A percentile compares a stretch with the other conserved stretches of the same genome.
These are phyloP conservation scores for Cubamyces lactineus DNA, from an alignment of 768 basidiomycete species.

Conservation along the genomic window DNA sequence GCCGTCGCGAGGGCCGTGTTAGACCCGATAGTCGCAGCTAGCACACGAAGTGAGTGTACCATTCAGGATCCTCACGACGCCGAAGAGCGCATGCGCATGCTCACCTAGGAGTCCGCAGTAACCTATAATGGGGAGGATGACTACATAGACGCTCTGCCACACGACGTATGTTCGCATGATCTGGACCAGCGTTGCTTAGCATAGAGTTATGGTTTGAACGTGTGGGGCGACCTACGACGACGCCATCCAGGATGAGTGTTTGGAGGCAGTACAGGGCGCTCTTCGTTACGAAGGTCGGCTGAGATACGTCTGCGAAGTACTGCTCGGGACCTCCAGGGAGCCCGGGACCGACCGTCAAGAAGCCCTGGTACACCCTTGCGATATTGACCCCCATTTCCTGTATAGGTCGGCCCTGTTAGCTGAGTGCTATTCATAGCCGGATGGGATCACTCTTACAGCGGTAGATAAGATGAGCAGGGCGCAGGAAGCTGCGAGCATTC, in stretches of 20 bases:
- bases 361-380: background rate
- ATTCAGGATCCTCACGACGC: too few species aligned
- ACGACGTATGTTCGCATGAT: constrained; percentile 6
- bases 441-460: background rate
- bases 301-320: background rate
- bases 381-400: constrained; percentile 1
- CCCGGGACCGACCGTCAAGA: background rate
- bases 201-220: background rate
- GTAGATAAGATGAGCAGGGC: constrained; percentile 1
- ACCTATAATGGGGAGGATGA: constrained; percentile 2
- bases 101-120: constrained; percentile 4
- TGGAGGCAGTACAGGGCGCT: background rate
- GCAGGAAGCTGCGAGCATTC: constrained; percentile 1
- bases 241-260: constrained; percentile 1
- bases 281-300: constrained; percentile 2
- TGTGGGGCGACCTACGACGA: background rate
- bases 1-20: constrained; percentile 24
- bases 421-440: background rate
- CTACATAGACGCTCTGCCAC: background rate
- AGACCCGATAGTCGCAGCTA: constrained; percentile 26
- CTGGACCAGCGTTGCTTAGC: background rate
- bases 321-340: constrained; percentile 2
- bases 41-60: too few species aligned
- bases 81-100: background rate
- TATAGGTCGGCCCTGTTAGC: background rate